phyloP scores from a whole-genome alignment of 2,329 filamentous ascomycete genomes.

The Phyllosticta ampelicida region DNA sequence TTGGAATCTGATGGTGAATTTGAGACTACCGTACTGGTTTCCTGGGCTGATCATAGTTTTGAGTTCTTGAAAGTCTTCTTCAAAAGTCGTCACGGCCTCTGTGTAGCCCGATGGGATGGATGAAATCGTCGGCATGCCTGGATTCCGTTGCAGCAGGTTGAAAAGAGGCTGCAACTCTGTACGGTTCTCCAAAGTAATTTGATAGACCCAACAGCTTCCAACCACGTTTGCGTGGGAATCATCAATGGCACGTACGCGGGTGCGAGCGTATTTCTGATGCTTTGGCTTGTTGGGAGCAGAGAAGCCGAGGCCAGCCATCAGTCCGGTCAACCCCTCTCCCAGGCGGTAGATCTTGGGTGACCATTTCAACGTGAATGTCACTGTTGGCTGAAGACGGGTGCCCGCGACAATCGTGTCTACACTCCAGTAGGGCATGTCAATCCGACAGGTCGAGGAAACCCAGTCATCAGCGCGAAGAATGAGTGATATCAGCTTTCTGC shows the following conservation, averaged over 20 bases:
- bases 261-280: constrained; percentile 9
- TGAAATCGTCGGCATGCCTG: constrained; percentile 20
- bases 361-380: constrained; percentile 29
- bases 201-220: constrained; percentile 43
- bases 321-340: constrained; percentile 11
- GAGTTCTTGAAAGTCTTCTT: constrained; percentile 8
- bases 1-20: constrained; percentile 51
- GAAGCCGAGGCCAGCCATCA: constrained; percentile 12
- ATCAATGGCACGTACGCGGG: constrained; percentile 28
- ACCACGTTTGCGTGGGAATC: constrained; percentile 28
- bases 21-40: constrained; percentile 19
- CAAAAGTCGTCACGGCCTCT: constrained; percentile 7
- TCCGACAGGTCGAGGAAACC: constrained; percentile 17
- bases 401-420: constrained; percentile 29
- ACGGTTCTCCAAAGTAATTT: constrained; percentile 20
- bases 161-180: constrained; percentile 19
- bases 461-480: constrained; percentile 14
- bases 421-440: constrained; percentile 35
- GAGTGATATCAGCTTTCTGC: constrained; percentile 21
- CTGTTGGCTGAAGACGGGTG: constrained; percentile 18
- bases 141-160: constrained; percentile 7
- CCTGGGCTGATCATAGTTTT: constrained; percentile 2
- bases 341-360: constrained; percentile 31
- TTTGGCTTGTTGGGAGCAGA: constrained; percentile 4
- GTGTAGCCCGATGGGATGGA: neutral